Evolutionary conservation across 2,329 filamentous ascomycete genomes (phyloP).

Genomic region (Pseudogymnoascus sp.): DNA sequence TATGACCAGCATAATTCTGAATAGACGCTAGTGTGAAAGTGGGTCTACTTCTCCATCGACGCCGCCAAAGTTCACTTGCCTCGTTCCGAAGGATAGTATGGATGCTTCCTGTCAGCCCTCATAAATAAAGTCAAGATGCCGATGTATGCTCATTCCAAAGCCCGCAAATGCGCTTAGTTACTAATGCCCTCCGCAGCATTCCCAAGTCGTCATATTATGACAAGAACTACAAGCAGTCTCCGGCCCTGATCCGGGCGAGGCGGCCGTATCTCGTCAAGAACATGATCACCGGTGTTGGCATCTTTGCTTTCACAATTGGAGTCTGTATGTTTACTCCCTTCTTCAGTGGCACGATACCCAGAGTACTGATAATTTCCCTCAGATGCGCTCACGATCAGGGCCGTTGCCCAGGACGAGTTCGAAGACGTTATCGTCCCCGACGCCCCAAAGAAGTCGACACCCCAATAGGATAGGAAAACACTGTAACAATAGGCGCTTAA

Average conservation of each 20-base stretch:
- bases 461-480: slow-evolving; percentile 5
- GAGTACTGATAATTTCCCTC: slow-evolving; percentile 21
- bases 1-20: slow-evolving; percentile 9
- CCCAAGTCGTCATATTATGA: slow-evolving; percentile 85
- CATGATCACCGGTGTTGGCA: slow-evolving; percentile 65
- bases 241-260: slow-evolving; percentile 83
- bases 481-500: neutral
- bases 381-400: slow-evolving; percentile 68
- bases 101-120: slow-evolving; percentile 1
- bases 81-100: neutral
- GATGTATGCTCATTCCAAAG: slow-evolving; percentile 6
- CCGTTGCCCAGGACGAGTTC: slow-evolving; percentile 94
- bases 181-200: slow-evolving; percentile 35
- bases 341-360: neutral
- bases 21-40: neutral
- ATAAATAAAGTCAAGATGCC: slow-evolving; percentile 10
- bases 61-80: neutral
- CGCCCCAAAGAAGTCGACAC: slow-evolving; percentile 20
- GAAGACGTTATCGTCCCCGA: slow-evolving; percentile 89
- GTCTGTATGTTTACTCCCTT: slow-evolving; percentile 63
- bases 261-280: slow-evolving; percentile 91
- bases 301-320: slow-evolving; percentile 67
- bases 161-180: slow-evolving; percentile 8
- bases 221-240: slow-evolving; percentile 72
- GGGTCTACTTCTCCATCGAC: neutral